Base-by-base conservation (phyloP, 495 filamentous ascomycete species). In the Hamigera avellanea region DNA sequence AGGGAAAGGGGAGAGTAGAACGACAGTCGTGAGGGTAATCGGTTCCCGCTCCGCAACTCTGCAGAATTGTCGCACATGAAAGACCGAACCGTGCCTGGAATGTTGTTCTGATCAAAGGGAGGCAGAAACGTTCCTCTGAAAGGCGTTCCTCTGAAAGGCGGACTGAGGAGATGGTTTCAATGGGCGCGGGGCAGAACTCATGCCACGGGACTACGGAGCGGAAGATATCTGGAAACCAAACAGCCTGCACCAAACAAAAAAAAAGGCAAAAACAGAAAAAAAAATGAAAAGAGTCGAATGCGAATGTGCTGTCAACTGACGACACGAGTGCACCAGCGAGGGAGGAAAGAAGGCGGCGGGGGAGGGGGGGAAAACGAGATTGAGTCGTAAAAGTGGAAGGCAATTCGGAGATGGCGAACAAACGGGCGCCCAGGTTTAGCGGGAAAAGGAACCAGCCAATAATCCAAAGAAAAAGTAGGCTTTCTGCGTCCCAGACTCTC, bases 171-270 rank as follows among this genome's bases (percentile, higher is more conserved):
- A 30, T 12, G 28, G n/a, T 12, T n/a, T 26, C 25, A 12, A 12
- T 26, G 25, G 28, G 28, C 14, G 28, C 28, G 28, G 28, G 28
- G 28, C 28, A 30, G 28, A 30, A 30, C n/a, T n/a, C 28, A 15
- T 23, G 28, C 28, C 28, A 13, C 10, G n/a, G 28, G 28, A 15
- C 5, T n/a, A 15, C 12, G 25, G 25, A 26, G 25, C 12, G 25
- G 25, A 30, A 6, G 28, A n/a, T 30, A 4, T 13, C 5, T 4
- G 28, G 4, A 6, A 15, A 30, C 28, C 21, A 23, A 9, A 23
- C 21, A 23, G 9, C 21, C 21, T 23, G 21, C 9, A 23, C 21
- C 21, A 9, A 9, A 23, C 4, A 23, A 30, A 12, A 6, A n/a
- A 12, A 30, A n/a, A 30, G n/a, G 5, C 28, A 30, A 12, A 13